phyloP scores from a whole-genome alignment of 768 basidiomycete genomes.

The Pleurotus giganteus region DNA sequence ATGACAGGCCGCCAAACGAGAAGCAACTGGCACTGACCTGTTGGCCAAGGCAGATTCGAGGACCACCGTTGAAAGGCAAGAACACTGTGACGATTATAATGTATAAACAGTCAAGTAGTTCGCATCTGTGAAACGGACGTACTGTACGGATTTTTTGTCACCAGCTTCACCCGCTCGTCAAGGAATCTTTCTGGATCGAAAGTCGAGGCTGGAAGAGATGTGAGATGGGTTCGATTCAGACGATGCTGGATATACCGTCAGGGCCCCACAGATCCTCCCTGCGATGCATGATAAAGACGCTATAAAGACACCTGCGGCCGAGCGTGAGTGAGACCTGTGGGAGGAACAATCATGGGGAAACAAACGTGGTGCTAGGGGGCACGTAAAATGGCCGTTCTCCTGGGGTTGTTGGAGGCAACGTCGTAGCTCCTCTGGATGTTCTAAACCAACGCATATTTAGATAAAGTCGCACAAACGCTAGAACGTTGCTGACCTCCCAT shows the following conservation, averaged over 20 bases:
- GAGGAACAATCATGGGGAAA: not conserved
- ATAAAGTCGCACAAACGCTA: not conserved
- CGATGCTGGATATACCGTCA: constrained; percentile 40
- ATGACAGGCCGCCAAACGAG: not conserved
- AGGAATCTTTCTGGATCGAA: constrained; percentile 73
- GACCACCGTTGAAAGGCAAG: constrained; percentile 52
- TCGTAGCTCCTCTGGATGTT: not conserved
- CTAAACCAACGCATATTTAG: not conserved
- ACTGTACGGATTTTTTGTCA: constrained; percentile 51
- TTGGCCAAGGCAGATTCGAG: constrained; percentile 51
- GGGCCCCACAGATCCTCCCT: constrained; percentile 66
- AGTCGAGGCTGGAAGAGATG: constrained; percentile 33
- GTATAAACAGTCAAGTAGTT: too few relatives aligned
- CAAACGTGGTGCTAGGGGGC: not conserved
- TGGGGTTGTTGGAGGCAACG: not conserved
- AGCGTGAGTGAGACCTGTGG: not conserved
- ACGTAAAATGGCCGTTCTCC: not conserved
- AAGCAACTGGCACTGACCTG: constrained; percentile 34
- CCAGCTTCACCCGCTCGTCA: constrained; percentile 57
- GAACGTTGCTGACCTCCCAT: constrained; percentile 22
- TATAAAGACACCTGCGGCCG: constrained; percentile 37
- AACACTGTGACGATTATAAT: constrained; percentile 35
- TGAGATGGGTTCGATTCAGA: not conserved
- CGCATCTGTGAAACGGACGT: not conserved
- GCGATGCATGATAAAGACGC: constrained; percentile 58